Conservation (phyloP, 371 early-diverging fungal genomes). For the Mortierella sp. region DNA sequence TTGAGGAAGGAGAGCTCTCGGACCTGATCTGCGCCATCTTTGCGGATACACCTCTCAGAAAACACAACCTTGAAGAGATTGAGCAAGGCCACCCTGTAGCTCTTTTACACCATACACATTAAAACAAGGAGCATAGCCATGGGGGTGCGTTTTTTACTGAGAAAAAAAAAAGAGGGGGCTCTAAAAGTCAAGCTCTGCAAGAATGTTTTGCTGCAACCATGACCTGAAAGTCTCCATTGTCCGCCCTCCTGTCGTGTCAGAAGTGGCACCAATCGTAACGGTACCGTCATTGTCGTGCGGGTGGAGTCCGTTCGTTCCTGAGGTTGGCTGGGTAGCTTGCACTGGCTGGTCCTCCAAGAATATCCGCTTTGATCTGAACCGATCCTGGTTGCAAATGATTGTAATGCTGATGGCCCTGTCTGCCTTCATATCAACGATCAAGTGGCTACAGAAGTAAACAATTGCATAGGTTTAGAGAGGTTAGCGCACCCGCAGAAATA, state of each 20-base stretch:
- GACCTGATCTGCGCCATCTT: slow-evolving; percentile 76
- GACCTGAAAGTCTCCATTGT: slow-evolving; percentile 29
- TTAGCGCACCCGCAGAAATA: background rate
- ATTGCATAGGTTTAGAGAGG: background rate
- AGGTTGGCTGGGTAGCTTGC: background rate
- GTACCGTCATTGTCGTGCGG: slow-evolving; percentile 33
- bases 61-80: slow-evolving; percentile 76
- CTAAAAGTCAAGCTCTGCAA: slow-evolving; percentile 25
- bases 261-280: too few relatives aligned
- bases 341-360: slow-evolving; percentile 36
- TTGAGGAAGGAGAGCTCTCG: slow-evolving; percentile 69
- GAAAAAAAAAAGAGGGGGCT: too few relatives aligned
- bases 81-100: slow-evolving; percentile 47
- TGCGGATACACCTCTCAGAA: slow-evolving; percentile 77
- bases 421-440: slow-evolving; percentile 28
- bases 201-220: slow-evolving; percentile 38
- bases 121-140: background rate
- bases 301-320: slow-evolving; percentile 1
- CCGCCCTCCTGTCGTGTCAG: background rate
- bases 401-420: slow-evolving; percentile 32
- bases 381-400: slow-evolving; percentile 24
- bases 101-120: background rate
- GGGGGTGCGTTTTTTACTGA: background rate
- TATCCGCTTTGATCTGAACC: slow-evolving; percentile 13
- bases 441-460: slow-evolving; percentile 8